phyloP scores from a whole-genome alignment of 176 grass and related monocot species.

The Oryza meyeriana region DNA sequence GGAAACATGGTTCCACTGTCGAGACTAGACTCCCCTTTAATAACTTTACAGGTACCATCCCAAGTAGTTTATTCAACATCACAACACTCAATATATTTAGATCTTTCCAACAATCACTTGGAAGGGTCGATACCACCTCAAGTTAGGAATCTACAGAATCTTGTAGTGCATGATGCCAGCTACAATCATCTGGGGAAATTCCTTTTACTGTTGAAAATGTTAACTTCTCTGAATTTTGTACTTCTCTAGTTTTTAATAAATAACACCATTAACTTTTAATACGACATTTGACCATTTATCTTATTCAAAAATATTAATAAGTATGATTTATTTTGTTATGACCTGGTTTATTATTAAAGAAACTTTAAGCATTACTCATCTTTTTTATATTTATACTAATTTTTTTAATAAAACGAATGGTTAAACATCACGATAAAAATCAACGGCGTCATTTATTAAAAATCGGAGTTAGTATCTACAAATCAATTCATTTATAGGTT shows the following conservation, averaged over 20 bases:
- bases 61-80: conserved; percentile 26
- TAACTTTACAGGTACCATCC: conserved; percentile 29
- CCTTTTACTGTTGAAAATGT: conserved; percentile 29
- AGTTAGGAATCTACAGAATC: conserved; percentile 32
- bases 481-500: conserved; percentile 15
- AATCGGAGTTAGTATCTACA: too few relatives aligned
- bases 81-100: conserved; percentile 27
- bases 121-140: conserved; percentile 21
- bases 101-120: conserved; percentile 22
- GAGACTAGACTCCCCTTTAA: neutral
- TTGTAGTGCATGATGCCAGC: neutral
- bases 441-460: too few relatives aligned
- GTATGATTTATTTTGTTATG: too few relatives aligned
- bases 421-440: too few relatives aligned
- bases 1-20: conserved; percentile 11
- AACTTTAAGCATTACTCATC: too few relatives aligned
- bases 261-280: too few relatives aligned
- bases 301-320: too few relatives aligned
- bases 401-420: too few relatives aligned
- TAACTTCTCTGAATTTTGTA: conserved; percentile 20
- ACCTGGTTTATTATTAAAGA: too few relatives aligned
- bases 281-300: too few relatives aligned
- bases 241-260: too few relatives aligned
- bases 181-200: conserved; percentile 29
- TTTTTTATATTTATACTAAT: too few relatives aligned